Conservation (phyloP, 768 basidiomycete species). For the Tylopilus sp. region DNA sequence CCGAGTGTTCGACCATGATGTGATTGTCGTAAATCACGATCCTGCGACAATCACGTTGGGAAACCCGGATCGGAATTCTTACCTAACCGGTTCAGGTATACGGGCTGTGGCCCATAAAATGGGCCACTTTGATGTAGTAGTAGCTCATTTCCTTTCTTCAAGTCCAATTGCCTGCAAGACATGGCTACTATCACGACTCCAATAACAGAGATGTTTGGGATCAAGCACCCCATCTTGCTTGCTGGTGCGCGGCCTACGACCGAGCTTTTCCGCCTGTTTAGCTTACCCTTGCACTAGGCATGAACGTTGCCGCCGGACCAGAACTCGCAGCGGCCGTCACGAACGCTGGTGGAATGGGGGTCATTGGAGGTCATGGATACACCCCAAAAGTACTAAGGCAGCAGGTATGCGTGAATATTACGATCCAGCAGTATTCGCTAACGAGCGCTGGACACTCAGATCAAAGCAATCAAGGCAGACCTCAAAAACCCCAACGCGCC, state of each 20-base stretch:
- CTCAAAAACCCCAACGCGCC: slow-evolving; percentile 73
- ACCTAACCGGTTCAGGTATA: neutral
- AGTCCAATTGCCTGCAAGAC: neutral
- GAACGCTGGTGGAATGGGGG: slow-evolving; percentile 90
- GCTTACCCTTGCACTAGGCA: slow-evolving; percentile 37
- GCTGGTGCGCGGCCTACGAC: slow-evolving; percentile 48
- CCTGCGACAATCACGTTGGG: too few relatives aligned
- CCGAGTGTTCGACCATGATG: neutral
- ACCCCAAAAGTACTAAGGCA: slow-evolving; percentile 76
- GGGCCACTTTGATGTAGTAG: too few relatives aligned
- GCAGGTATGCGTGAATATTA: slow-evolving; percentile 51
- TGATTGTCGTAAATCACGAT: neutral
- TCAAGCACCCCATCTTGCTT: slow-evolving; percentile 84
- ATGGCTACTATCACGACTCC: slow-evolving; percentile 71
- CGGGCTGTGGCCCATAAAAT: too few relatives aligned
- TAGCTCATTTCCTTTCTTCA: too few relatives aligned
- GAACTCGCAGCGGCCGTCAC: slow-evolving; percentile 92
- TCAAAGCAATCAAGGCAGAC: slow-evolving; percentile 66
- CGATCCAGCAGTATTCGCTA: neutral
- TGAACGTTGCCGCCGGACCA: slow-evolving; percentile 68
- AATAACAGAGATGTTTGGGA: slow-evolving; percentile 85
- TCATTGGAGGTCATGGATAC: slow-evolving; percentile 87
- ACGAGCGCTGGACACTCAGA: slow-evolving; percentile 40
- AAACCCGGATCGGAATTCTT: neutral
- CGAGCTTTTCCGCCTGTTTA: slow-evolving; percentile 35